Base-by-base conservation (phyloP, 345 rosid genomes). In the Ricinus communis region DNA sequence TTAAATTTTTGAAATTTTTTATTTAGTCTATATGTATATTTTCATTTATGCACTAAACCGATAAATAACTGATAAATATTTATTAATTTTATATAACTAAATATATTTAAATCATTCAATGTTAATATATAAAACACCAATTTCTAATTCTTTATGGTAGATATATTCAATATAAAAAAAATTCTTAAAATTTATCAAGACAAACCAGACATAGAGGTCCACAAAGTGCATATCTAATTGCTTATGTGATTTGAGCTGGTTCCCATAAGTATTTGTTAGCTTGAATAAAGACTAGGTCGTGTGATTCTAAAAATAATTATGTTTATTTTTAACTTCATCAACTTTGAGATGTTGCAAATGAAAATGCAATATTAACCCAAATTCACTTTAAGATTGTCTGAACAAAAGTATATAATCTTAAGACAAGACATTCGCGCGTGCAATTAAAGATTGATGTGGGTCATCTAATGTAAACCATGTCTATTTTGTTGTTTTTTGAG, bases 341-440 rank as follows among this genome's bases (percentile, higher is more conserved):
- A 25, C 27, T 52, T n/a, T 14, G 8, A 25, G 22, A 50, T 50
- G 6, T 14, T 19, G 14, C 12, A 9, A 43, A 43, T 54, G 30
- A n/a, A 62, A 24, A n/a, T 45, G 41, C 16, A 27, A 66, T 66
- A 45, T 50, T 49, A 50, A 49, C 11, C 24, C 5, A 4, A 19
- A 33, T 57, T 58, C 47, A 64, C 56, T 50, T 55, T 58, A 21
- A 46, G 51, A 5, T 40, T 27, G 69, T n/a, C 40, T 38, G 24
- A 63, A 43, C 5, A 59, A 59, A 31, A 56, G 27, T 49, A 25
- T 49, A 25, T 10, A n/a, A 62, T 75, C 68, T 70, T 28, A 19
- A 56, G 78, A 80, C 71, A 62, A 43, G 76, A 77, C 71, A 56
- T 58, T 65, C 55, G 31, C 74, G 81, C 79, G 71, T 74, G 81